These are phyloP conservation scores for Acanthamoeba royreba DNA, from an alignment of 208 protist genomes.

Conservation along the genomic window DNA sequence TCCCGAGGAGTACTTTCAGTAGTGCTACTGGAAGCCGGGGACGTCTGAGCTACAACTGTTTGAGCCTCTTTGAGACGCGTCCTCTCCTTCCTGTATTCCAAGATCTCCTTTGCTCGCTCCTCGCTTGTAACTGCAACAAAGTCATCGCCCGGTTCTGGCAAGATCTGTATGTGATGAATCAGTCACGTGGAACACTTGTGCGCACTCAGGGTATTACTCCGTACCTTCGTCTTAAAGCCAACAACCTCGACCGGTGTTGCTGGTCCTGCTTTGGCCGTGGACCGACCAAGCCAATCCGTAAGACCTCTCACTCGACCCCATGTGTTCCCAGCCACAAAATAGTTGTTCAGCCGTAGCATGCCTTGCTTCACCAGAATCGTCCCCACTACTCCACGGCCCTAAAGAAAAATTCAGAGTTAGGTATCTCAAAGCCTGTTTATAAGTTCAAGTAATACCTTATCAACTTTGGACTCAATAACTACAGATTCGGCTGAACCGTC, in stretches of 20 bases:
- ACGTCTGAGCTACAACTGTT: neutral
- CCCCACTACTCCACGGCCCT: neutral
- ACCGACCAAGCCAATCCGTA: neutral
- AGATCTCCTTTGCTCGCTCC: slow-evolving; percentile 57
- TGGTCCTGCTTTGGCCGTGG: slow-evolving; percentile 51
- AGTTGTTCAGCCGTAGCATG: slow-evolving; percentile 63
- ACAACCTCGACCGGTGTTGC: slow-evolving; percentile 65
- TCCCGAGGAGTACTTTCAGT: neutral
- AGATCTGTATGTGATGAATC: too few species aligned
- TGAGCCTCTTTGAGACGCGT: neutral
- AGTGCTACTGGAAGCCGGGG: too few species aligned
- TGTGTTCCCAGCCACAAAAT: slow-evolving; percentile 63
- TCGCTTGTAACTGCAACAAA: slow-evolving; percentile 58
- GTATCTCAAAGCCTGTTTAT: too few species aligned
- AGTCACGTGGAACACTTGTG: too few species aligned
- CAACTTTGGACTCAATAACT: slow-evolving; percentile 85
- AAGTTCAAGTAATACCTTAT: neutral
- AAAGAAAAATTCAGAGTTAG: neutral
- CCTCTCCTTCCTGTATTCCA: slow-evolving; percentile 53
- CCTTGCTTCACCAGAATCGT: slow-evolving; percentile 68
- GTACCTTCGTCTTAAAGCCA: slow-evolving; percentile 62
- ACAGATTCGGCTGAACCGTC: slow-evolving; percentile 82
- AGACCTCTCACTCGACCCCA: slow-evolving; percentile 69
- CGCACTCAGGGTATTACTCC: too few species aligned
- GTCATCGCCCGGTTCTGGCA: slow-evolving; percentile 68